Evolutionary conservation across 129 eudicot species (phyloP).

Genomic region (Chrysanthemum lavandulifolium): DNA sequence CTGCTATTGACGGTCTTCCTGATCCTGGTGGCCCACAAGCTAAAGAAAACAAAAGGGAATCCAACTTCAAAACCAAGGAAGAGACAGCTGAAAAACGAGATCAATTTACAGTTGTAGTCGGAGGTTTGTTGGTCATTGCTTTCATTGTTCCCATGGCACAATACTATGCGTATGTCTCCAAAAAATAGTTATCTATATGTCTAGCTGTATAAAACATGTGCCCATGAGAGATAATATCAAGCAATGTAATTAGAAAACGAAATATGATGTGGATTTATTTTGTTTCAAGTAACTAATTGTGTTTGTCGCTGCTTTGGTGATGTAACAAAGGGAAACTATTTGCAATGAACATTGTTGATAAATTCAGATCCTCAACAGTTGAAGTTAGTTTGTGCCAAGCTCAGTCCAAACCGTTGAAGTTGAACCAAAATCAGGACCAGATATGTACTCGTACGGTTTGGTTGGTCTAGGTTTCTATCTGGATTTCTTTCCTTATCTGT

Average conservation of each 20-base stretch:
- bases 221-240: slow-evolving; percentile 3
- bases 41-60: slow-evolving; percentile 90
- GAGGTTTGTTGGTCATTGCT: slow-evolving; percentile 96
- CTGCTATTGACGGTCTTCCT: slow-evolving; percentile 94
- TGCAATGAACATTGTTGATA: neutral
- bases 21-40: slow-evolving; percentile 91
- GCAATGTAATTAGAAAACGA: slow-evolving; percentile 29
- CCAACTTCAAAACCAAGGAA: slow-evolving; percentile 93
- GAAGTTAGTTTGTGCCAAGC: too few species aligned
- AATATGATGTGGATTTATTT: slow-evolving; percentile 29
- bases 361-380: too few species aligned
- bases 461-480: too few species aligned
- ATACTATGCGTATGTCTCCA: slow-evolving; percentile 92
- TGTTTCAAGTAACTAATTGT: slow-evolving; percentile 15
- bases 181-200: slow-evolving; percentile 41
- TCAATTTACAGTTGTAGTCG: slow-evolving; percentile 90
- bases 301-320: neutral
- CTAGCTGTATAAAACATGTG: slow-evolving; percentile 14
- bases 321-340: neutral
- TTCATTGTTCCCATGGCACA: slow-evolving; percentile 99
- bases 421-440: too few species aligned
- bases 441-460: too few species aligned
- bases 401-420: too few species aligned
- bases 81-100: slow-evolving; percentile 97
- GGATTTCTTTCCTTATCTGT: too few species aligned